Conservation (phyloP, 2,329 filamentous ascomycete genomes). For the Coniella vitis region DNA sequence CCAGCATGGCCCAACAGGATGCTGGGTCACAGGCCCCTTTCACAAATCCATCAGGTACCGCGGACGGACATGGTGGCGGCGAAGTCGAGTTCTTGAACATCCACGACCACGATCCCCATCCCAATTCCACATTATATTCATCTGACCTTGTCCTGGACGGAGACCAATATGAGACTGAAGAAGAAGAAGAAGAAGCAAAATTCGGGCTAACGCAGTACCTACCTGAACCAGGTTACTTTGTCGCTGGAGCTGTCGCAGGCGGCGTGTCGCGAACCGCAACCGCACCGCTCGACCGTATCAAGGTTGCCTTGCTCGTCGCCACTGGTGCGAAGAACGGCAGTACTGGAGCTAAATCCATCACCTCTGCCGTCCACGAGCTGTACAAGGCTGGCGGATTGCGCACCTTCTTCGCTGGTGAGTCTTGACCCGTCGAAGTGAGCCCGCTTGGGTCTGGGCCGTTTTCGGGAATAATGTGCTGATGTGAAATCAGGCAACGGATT, state of each 20-base stretch:
- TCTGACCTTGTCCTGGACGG: slow-evolving; percentile 4
- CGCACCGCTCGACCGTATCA: slow-evolving; percentile 90
- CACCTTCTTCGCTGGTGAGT: slow-evolving; percentile 85
- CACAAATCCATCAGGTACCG: slow-evolving; percentile 6
- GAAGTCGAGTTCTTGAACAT: slow-evolving; percentile 8
- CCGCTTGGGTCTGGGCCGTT: no score
- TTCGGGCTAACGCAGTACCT: slow-evolving; percentile 59
- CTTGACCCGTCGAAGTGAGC: background rate
- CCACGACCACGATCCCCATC: slow-evolving; percentile 9
- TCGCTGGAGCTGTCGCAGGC: slow-evolving; percentile 90
- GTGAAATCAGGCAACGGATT: slow-evolving; percentile 94
- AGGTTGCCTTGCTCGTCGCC: slow-evolving; percentile 95
- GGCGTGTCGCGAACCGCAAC: slow-evolving; percentile 93
- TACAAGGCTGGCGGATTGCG: slow-evolving; percentile 81
- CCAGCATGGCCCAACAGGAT: slow-evolving; percentile 4
- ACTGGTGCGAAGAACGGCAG: slow-evolving; percentile 65
- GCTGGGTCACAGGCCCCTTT: background rate
- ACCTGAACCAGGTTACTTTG: slow-evolving; percentile 92
- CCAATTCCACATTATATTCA: slow-evolving; percentile 10
- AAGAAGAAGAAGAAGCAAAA: slow-evolving; percentile 32
- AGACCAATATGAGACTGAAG: slow-evolving; percentile 19
- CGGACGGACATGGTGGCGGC: background rate
- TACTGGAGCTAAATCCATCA: slow-evolving; percentile 62
- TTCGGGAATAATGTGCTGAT: background rate
- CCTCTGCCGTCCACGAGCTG: slow-evolving; percentile 67